These are phyloP conservation scores for Xylaria palmicola DNA, from an alignment of 495 filamentous ascomycete species.

Conservation along the genomic window DNA sequence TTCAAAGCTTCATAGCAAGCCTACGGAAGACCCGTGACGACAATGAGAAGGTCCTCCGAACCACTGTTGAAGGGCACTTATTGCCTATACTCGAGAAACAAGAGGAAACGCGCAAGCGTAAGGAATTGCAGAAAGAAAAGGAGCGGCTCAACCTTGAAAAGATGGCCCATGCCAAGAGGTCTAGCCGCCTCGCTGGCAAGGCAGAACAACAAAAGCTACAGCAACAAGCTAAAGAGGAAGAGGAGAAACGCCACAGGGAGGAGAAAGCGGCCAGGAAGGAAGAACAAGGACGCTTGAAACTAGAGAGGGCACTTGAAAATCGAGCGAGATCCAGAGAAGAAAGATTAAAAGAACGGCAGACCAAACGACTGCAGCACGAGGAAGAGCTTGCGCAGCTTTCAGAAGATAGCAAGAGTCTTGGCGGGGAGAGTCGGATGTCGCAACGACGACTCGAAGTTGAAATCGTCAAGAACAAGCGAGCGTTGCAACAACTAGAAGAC, in stretches of 20 bases:
- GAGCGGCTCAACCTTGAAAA: constrained; percentile 78
- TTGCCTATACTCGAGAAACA: constrained; percentile 80
- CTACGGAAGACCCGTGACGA: constrained; percentile 72
- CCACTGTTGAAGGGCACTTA: constrained; percentile 69
- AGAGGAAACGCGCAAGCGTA: constrained; percentile 71
- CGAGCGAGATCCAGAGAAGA: constrained; percentile 83
- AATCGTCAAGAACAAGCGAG: constrained; percentile 72
- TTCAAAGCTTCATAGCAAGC: constrained; percentile 66
- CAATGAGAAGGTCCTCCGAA: constrained; percentile 76
- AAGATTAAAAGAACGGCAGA: constrained; percentile 78
- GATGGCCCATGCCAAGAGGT: constrained; percentile 89
- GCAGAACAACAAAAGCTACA: constrained; percentile 73
- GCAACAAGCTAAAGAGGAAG: constrained; percentile 68
- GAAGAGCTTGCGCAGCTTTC: constrained; percentile 76
- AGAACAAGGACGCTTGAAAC: constrained; percentile 64
- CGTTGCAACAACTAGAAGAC: constrained; percentile 64
- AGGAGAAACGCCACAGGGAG: constrained; percentile 66
- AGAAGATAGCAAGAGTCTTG: constrained; percentile 69
- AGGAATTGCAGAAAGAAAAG: constrained; percentile 68
- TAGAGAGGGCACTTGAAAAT: constrained; percentile 69
- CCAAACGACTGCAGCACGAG: constrained; percentile 75
- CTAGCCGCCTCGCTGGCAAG: constrained; percentile 80
- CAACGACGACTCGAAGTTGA: constrained; percentile 76
- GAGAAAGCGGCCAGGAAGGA: constrained; percentile 66
- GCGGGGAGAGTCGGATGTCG: constrained; percentile 64